Conservation (phyloP, 192 early-diverging fungal species). For the Coemansia sp. region DNA sequence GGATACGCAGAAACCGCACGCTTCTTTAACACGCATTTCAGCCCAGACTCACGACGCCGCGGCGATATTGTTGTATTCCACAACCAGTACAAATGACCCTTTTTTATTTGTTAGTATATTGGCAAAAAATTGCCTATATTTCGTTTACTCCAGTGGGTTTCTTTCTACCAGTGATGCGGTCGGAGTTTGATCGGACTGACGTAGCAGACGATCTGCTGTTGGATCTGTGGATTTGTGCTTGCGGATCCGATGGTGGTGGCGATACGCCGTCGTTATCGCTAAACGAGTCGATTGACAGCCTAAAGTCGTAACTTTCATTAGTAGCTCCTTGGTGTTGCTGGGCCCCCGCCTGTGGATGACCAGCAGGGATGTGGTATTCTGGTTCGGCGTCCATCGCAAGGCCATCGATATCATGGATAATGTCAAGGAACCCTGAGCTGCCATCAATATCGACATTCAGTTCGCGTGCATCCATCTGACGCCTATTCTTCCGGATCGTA, state of each 20-base stretch:
- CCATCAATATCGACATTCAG: conserved; percentile 35
- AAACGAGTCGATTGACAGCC: conserved; percentile 47
- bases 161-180: conserved; percentile 29
- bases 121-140: background rate
- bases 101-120: background rate
- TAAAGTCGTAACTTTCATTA: conserved; percentile 25
- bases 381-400: conserved; percentile 20
- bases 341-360: background rate
- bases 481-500: conserved; percentile 61
- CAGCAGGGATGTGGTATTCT: conserved; percentile 25
- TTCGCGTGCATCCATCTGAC: conserved; percentile 35
- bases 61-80: conserved; percentile 86
- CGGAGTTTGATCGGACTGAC: conserved; percentile 24
- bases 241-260: conserved; percentile 3
- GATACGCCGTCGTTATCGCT: conserved; percentile 11
- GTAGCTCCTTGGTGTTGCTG: background rate
- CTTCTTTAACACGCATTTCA: conserved; percentile 93
- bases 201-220: conserved; percentile 48
- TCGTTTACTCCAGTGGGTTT: conserved; percentile 5
- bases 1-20: conserved; percentile 69
- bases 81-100: background rate
- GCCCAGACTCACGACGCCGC: conserved; percentile 71
- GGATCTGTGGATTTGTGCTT: conserved; percentile 11
- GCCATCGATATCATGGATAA: conserved; percentile 46
- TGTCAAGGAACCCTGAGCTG: conserved; percentile 30